Evolutionary conservation across 352 stramenopile genomes (phyloP).

Genomic region (Phytopythium oedochilum): DNA sequence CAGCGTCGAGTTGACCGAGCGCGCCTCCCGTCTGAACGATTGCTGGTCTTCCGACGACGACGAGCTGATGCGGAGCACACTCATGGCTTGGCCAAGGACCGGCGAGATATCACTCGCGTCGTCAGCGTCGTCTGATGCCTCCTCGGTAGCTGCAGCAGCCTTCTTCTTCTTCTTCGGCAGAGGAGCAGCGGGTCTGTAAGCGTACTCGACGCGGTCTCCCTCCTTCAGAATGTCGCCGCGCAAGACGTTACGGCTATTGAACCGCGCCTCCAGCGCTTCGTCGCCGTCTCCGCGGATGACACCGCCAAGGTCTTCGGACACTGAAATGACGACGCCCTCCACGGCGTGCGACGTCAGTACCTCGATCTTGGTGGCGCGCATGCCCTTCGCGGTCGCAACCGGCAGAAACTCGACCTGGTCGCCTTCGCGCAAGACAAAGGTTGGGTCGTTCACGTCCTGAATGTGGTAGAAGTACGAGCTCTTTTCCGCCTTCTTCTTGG

Average conservation of each 20-base stretch:
- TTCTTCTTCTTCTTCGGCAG: slow-evolving; percentile 25
- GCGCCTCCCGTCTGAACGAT: slow-evolving; percentile 30
- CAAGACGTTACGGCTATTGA: slow-evolving; percentile 47
- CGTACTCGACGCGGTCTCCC: slow-evolving; percentile 76
- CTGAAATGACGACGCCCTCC: slow-evolving; percentile 46
- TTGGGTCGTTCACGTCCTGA: slow-evolving; percentile 52
- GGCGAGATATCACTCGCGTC: slow-evolving; percentile 7
- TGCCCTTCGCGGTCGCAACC: slow-evolving; percentile 34
- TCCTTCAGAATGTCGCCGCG: slow-evolving; percentile 51
- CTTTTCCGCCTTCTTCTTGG: slow-evolving; percentile 16
- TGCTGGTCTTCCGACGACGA: slow-evolving; percentile 5
- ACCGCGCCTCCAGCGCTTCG: slow-evolving; percentile 29
- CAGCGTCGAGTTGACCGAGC: slow-evolving; percentile 62
- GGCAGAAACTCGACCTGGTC: slow-evolving; percentile 70
- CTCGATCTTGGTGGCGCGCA: slow-evolving; percentile 48
- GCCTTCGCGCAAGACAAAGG: slow-evolving; percentile 55
- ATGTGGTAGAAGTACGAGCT: slow-evolving; percentile 59
- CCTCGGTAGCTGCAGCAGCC: slow-evolving; percentile 6
- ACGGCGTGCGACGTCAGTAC: slow-evolving; percentile 49
- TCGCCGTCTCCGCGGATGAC: slow-evolving; percentile 52
- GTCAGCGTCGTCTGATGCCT: slow-evolving; percentile 10
- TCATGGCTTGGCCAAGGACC: slow-evolving; percentile 34
- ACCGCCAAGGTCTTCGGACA: slow-evolving; percentile 48
- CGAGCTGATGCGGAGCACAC: slow-evolving; percentile 39
- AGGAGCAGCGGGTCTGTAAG: slow-evolving; percentile 19